These are phyloP conservation scores for Diaporthe sp. DNA, from an alignment of 2,329 filamentous ascomycete species.

Conservation along the genomic window DNA sequence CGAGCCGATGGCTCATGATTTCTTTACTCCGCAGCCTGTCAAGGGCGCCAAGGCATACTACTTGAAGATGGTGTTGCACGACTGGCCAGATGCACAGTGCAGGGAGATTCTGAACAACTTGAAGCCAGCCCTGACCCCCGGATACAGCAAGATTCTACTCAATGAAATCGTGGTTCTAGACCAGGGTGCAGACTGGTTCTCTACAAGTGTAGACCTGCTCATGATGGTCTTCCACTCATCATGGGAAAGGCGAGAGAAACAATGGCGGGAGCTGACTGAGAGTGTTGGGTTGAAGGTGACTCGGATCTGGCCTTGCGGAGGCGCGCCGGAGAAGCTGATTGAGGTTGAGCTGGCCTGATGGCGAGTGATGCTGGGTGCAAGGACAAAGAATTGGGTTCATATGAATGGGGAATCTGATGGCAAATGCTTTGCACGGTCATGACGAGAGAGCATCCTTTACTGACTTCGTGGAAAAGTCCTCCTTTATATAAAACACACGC, in stretches of 20 bases:
- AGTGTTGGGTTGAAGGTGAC: slow-evolving; percentile 52
- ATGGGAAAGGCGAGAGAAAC: slow-evolving; percentile 53
- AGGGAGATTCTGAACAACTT: slow-evolving; percentile 51
- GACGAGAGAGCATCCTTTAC: neutral
- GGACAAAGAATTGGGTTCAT: neutral
- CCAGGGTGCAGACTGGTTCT: slow-evolving; percentile 52
- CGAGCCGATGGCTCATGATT: slow-evolving; percentile 52
- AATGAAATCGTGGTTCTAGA: slow-evolving; percentile 53
- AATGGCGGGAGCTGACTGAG: slow-evolving; percentile 53
- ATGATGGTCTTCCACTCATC: slow-evolving; percentile 53
- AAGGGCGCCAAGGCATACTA: slow-evolving; percentile 54
- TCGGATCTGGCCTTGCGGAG: slow-evolving; percentile 49
- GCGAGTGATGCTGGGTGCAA: neutral
- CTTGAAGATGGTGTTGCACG: slow-evolving; percentile 54
- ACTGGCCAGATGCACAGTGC: slow-evolving; percentile 54
- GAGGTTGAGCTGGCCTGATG: slow-evolving; percentile 50
- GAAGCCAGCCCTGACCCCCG: slow-evolving; percentile 49
- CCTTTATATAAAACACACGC: neutral
- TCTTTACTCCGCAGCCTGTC: slow-evolving; percentile 50
- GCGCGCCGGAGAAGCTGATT: slow-evolving; percentile 55
- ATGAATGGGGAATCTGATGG: neutral
- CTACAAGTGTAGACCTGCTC: slow-evolving; percentile 55
- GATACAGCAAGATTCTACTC: slow-evolving; percentile 50
- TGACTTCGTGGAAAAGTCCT: neutral
- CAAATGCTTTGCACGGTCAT: neutral